Base-by-base conservation (phyloP, 225 moss, liverwort and hornwort genomes). In the Polytrichum formosum region DNA sequence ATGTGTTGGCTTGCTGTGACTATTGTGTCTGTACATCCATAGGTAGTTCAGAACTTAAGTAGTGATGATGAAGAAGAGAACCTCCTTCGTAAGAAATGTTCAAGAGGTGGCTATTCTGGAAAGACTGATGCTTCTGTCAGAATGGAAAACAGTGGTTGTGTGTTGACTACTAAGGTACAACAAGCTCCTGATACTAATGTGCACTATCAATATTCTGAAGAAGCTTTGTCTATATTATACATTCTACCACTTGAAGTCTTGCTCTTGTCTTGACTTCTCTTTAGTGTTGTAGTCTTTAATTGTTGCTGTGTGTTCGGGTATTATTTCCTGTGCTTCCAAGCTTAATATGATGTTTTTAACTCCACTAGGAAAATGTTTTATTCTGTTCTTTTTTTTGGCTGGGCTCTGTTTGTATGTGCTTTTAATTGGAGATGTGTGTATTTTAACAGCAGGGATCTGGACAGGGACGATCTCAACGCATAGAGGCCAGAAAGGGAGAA, bases 41-140 rank as follows among this genome's bases (percentile, higher is more conserved):
- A 86, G 80, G 61, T 80, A 63, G 68, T 68, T 27, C 27, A 80
- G 67, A 63, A 23, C 18, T 65, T 65, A 64, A 80, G 78, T 54
- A 37, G 29, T 35, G 71, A 77, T 70, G 58, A 55, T 29, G 55
- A 60, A 56, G 73, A 75, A 67, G 73, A 46, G 58, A 61, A 70
- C 27, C 26, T 22, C 6, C 10, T 25, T 53, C n/a, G 22, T 29
- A 29, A 77, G 69, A 64, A 66, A 18, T 55, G 46, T 55, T 65
- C 74, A 67, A 67, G 56, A 56, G 82, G 69, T 33, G 59, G 46
- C 27, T 70, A 58, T 61, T 67, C 26, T 26, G 54, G 21, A 1
- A 77, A 66, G 54, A 28, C 21, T 13, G 6, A n/a, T 21, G 22
- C 7, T 6, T 33, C 28, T 69, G 19, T 19, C 19, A 69, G 56